Percentiles rank a stretch among this genome's conserved stretches.
Evolutionary conservation across 2,329 filamentous ascomycete genomes (phyloP).

Genomic region (Trichophyton simii): DNA sequence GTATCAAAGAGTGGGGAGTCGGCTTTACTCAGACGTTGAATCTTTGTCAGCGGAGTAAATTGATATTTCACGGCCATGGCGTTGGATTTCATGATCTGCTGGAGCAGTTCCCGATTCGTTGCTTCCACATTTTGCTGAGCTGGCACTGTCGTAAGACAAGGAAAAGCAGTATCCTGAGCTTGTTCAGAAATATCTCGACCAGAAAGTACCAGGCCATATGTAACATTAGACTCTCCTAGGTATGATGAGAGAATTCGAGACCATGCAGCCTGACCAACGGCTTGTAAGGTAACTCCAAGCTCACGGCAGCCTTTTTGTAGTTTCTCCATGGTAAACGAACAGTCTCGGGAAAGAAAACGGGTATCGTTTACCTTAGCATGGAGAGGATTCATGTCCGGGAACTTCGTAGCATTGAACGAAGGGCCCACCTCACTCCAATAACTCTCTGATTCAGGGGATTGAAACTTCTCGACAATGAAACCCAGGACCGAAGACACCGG

Average conservation of each 20-base stretch:
- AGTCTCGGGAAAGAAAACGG: slow-evolving; percentile 26
- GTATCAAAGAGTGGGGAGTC: slow-evolving; percentile 67
- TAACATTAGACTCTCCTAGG: slow-evolving; percentile 58
- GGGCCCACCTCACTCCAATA: slow-evolving; percentile 54
- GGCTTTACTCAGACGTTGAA: slow-evolving; percentile 58
- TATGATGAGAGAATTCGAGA: slow-evolving; percentile 61
- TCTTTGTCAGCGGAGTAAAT: slow-evolving; percentile 54
- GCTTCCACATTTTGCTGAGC: slow-evolving; percentile 46
- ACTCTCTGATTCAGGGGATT: slow-evolving; percentile 20
- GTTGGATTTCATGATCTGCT: slow-evolving; percentile 54
- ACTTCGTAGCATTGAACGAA: slow-evolving; percentile 50
- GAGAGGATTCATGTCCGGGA: slow-evolving; percentile 62
- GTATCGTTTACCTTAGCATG: slow-evolving; percentile 24
- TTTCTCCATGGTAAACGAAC: slow-evolving; percentile 28
- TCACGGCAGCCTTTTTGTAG: slow-evolving; percentile 47
- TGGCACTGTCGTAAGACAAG: slow-evolving; percentile 72
- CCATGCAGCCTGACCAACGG: slow-evolving; percentile 67
- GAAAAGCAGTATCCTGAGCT: slow-evolving; percentile 53
- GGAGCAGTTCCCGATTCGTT: slow-evolving; percentile 46
- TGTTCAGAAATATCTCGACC: slow-evolving; percentile 51
- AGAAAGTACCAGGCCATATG: slow-evolving; percentile 70
- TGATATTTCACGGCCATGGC: slow-evolving; percentile 55
- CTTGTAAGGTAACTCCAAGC: slow-evolving; percentile 60
- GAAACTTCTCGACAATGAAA: slow-evolving; percentile 32
- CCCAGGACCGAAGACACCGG: slow-evolving; percentile 34